A percentile compares a stretch with the other conserved stretches of the same genome.
phyloP scores from a whole-genome alignment of 2,329 filamentous ascomycete genomes.

The Akanthomyces lecanii region DNA sequence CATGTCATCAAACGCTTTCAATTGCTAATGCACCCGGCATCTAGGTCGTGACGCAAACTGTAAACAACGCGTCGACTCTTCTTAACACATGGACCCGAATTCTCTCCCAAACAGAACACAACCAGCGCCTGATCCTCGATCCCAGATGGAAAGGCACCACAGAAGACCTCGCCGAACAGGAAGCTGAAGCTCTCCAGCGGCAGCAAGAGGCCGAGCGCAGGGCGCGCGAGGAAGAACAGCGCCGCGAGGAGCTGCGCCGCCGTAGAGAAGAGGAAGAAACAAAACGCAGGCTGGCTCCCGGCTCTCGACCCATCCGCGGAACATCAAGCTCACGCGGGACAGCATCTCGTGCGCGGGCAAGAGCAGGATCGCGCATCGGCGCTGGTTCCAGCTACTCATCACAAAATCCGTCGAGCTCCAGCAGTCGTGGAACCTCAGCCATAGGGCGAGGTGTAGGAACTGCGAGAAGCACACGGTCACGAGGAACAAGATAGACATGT shows the following conservation, averaged over 20 bases:
- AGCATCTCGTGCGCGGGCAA: constrained; percentile 27
- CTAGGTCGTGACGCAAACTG: constrained; percentile 75
- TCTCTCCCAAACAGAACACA: constrained; percentile 94
- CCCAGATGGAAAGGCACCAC: constrained; percentile 85
- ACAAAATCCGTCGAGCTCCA: constrained; percentile 26
- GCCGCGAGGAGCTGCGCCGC: constrained; percentile 65
- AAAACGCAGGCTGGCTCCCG: constrained; percentile 27
- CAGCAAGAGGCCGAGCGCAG: constrained; percentile 75
- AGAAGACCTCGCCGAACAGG: constrained; percentile 79
- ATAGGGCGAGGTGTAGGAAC: constrained; percentile 33
- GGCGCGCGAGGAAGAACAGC: constrained; percentile 72
- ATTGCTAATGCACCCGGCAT: constrained; percentile 16
- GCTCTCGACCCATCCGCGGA: constrained; percentile 29
- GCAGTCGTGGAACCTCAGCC: constrained; percentile 32
- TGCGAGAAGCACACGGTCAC: constrained; percentile 29
- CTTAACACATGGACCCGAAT: constrained; percentile 96
- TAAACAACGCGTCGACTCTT: constrained; percentile 80
- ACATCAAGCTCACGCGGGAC: constrained; percentile 27
- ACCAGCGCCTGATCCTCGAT: constrained; percentile 85
- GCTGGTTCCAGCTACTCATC: constrained; percentile 26
- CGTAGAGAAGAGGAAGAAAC: constrained; percentile 60
- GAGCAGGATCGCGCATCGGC: constrained; percentile 22
- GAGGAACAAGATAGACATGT: constrained; percentile 27
- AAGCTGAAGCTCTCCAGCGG: constrained; percentile 69
- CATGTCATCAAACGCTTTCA: neutral